Evolutionary conservation across 2,329 filamentous ascomycete genomes (phyloP).

Genomic region (Hypocreales sp.): DNA sequence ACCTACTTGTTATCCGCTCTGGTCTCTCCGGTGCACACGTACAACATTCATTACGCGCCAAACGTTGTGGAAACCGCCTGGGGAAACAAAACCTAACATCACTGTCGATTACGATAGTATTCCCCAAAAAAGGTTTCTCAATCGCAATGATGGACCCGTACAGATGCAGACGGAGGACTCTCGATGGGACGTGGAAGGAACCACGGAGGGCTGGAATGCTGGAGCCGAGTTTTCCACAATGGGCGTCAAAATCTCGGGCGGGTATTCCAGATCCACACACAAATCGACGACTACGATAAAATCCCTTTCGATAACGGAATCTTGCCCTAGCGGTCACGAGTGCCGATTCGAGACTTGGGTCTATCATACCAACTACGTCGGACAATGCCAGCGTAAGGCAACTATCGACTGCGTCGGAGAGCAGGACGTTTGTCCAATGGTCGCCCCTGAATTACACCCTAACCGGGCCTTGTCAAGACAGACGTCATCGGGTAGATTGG

Average conservation of each 20-base stretch:
- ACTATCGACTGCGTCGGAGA: neutral
- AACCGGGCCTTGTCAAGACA: no score
- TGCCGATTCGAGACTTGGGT: constrained; percentile 1
- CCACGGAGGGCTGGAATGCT: neutral
- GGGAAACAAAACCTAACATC: constrained; percentile 1
- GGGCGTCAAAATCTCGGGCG: neutral
- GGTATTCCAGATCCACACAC: neutral
- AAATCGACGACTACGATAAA: neutral
- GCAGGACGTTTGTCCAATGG: neutral
- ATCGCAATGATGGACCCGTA: neutral
- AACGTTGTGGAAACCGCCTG: no score
- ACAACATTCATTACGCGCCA: no score
- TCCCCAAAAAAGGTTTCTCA: neutral
- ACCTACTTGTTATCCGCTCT: no score
- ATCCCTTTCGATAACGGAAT: neutral
- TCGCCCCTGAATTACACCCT: no score
- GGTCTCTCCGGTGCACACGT: no score
- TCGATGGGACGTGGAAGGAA: neutral
- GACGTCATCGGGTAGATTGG: no score
- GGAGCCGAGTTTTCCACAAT: neutral
- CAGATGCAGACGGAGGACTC: neutral
- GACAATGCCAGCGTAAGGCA: neutral
- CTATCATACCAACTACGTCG: neutral
- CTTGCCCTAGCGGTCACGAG: neutral
- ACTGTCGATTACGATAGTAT: neutral